Percentiles rank a stretch among this genome's conserved stretches.
phyloP scores from a whole-genome alignment of 2,329 filamentous ascomycete genomes.

The Aspergillus piperis region DNA sequence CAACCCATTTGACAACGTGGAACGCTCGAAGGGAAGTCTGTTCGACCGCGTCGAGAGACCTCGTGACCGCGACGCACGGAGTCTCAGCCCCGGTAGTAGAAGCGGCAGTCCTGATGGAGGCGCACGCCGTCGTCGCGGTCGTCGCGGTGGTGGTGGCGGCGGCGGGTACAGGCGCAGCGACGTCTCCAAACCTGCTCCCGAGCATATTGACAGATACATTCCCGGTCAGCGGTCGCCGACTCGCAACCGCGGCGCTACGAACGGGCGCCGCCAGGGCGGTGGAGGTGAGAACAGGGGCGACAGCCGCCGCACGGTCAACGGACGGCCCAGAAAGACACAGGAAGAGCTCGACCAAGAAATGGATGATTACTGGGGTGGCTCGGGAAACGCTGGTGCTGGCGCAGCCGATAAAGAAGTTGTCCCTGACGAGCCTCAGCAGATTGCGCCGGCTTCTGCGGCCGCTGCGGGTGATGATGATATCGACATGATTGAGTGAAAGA shows the following conservation, averaged over 20 bases:
- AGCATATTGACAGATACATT: conserved; percentile 77
- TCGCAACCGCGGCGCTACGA: conserved; percentile 40
- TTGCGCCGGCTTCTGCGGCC: conserved; percentile 34
- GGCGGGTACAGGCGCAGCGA: conserved; percentile 54
- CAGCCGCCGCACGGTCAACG: conserved; percentile 50
- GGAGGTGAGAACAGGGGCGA: conserved; percentile 25
- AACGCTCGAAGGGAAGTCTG: conserved; percentile 60
- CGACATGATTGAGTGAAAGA: conserved; percentile 67
- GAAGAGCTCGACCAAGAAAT: conserved; percentile 96
- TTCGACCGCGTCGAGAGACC: conserved; percentile 63
- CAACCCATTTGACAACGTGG: conserved; percentile 53
- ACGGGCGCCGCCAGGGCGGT: conserved; percentile 50
- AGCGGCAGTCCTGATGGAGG: conserved; percentile 34
- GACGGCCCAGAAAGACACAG: conserved; percentile 76
- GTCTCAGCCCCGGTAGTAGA: conserved; percentile 43
- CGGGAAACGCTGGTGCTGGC: conserved; percentile 41
- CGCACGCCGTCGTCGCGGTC: conserved; percentile 45
- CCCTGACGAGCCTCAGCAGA: conserved; percentile 25
- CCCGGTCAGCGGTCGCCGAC: conserved; percentile 57
- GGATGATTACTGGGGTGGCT: conserved; percentile 83
- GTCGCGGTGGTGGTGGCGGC: conserved; percentile 38
- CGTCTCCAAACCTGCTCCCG: conserved; percentile 58
- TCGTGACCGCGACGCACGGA: conserved; percentile 41
- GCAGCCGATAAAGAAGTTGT: conserved; percentile 38
- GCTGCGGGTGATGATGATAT: conserved; percentile 57